Percentiles rank a stretch among this genome's conserved stretches.
phyloP scores from a whole-genome alignment of 371 early-diverging fungal genomes.

The Mortierella sp. region DNA sequence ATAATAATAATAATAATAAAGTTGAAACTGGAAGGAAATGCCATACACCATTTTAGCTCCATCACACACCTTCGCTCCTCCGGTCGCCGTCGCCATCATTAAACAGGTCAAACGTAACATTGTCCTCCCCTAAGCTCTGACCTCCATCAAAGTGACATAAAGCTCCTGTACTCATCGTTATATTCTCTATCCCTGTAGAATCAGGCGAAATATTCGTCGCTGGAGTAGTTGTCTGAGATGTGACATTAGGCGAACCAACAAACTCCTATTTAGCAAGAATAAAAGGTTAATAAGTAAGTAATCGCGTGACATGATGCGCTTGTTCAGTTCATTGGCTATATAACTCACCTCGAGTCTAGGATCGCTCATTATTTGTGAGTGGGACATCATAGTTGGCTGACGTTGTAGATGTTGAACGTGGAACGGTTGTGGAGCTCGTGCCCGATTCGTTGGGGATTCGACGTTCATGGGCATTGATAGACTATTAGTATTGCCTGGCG shows the following conservation, averaged over 20 bases:
- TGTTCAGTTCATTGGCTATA: too few relatives aligned
- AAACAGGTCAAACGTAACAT: constrained; percentile 24
- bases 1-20: background rate
- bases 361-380: constrained; percentile 22
- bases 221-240: constrained; percentile 24
- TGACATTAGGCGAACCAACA: constrained; percentile 23
- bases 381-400: constrained; percentile 28
- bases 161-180: constrained; percentile 28
- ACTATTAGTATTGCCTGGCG: constrained; percentile 24
- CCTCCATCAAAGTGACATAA: constrained; percentile 40
- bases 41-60: constrained; percentile 27
- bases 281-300: background rate
- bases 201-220: constrained; percentile 44
- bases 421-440: constrained; percentile 18
- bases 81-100: constrained; percentile 24
- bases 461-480: constrained; percentile 26
- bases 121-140: constrained; percentile 34
- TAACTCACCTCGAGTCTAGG: constrained; percentile 6
- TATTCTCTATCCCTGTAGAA: constrained; percentile 39
- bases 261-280: constrained; percentile 27
- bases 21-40: constrained; percentile 11
- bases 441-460: constrained; percentile 36
- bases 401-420: constrained; percentile 6
- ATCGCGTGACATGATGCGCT: background rate
- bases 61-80: constrained; percentile 53